Conservation (phyloP, 2,329 filamentous ascomycete species). For the Gaeumannomyces sp. region DNA sequence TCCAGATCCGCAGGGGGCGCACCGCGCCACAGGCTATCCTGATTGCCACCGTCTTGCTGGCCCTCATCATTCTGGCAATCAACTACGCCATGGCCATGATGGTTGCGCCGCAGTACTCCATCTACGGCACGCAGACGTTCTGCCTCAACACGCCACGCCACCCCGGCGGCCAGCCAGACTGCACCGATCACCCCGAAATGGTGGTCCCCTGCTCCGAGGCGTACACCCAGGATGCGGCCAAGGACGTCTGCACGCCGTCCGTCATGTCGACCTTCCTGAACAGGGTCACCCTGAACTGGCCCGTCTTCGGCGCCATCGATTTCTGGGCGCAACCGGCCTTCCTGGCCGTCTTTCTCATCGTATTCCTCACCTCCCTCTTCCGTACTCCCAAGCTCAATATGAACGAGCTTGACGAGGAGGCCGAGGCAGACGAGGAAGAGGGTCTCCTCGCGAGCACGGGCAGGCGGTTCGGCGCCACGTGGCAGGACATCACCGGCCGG, state of each 20-base stretch:
- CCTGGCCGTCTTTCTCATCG: constrained; percentile 72
- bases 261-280: constrained; percentile 92
- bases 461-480: constrained; percentile 75
- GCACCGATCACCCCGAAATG: constrained; percentile 61
- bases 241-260: constrained; percentile 80
- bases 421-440: constrained; percentile 90
- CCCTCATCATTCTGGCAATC: constrained; percentile 80
- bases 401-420: constrained; percentile 76
- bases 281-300: constrained; percentile 86
- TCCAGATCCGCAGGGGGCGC: constrained; percentile 81
- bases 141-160: constrained; percentile 65
- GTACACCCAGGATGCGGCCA: constrained; percentile 62
- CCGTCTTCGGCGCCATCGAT: constrained; percentile 84
- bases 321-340: constrained; percentile 98
- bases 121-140: constrained; percentile 90
- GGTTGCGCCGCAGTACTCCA: constrained; percentile 91
- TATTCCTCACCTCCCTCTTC: constrained; percentile 74
- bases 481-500: constrained; percentile 76
- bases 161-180: constrained; percentile 66
- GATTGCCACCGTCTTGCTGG: constrained; percentile 84
- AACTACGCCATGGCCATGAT: constrained; percentile 93
- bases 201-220: constrained; percentile 79
- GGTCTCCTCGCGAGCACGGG: constrained; percentile 80
- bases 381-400: constrained; percentile 72
- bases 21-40: constrained; percentile 89